phyloP scores from a whole-genome alignment of 352 stramenopile species.

The Phytophthora sp. region DNA sequence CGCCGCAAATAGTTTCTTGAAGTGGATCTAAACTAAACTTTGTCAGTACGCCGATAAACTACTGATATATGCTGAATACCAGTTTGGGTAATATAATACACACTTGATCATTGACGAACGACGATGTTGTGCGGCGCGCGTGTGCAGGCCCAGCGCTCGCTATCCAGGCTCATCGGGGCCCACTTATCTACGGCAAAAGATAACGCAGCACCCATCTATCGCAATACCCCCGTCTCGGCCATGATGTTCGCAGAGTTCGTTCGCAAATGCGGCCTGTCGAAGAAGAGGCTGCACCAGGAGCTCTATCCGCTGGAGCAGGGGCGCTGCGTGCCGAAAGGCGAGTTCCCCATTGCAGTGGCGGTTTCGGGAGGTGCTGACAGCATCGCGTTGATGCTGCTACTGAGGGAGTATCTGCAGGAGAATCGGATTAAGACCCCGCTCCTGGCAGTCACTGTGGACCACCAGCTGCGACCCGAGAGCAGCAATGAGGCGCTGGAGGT shows the following conservation, averaged over 20 bases:
- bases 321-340: slow-evolving; percentile 10
- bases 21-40: too few species aligned
- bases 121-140: too few species aligned
- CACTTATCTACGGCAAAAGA: slow-evolving; percentile 4
- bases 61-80: too few species aligned
- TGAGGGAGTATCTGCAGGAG: slow-evolving; percentile 64
- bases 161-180: background rate
- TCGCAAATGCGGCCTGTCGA: slow-evolving; percentile 46
- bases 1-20: background rate
- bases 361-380: slow-evolving; percentile 82
- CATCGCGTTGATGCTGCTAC: slow-evolving; percentile 80
- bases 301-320: slow-evolving; percentile 43
- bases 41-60: too few species aligned
- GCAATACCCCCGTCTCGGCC: slow-evolving; percentile 33
- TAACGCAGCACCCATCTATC: background rate
- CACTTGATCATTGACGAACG: too few species aligned
- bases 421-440: slow-evolving; percentile 63
- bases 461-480: slow-evolving; percentile 72
- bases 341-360: slow-evolving; percentile 74
- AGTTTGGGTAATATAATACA: too few species aligned
- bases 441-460: slow-evolving; percentile 83
- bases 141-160: background rate
- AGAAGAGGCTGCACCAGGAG: slow-evolving; percentile 43
- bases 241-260: slow-evolving; percentile 44
- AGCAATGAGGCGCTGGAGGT: slow-evolving; percentile 63